phyloP scores from a whole-genome alignment of 2,329 filamentous ascomycete species.

The Zymoseptoria crescenta region DNA sequence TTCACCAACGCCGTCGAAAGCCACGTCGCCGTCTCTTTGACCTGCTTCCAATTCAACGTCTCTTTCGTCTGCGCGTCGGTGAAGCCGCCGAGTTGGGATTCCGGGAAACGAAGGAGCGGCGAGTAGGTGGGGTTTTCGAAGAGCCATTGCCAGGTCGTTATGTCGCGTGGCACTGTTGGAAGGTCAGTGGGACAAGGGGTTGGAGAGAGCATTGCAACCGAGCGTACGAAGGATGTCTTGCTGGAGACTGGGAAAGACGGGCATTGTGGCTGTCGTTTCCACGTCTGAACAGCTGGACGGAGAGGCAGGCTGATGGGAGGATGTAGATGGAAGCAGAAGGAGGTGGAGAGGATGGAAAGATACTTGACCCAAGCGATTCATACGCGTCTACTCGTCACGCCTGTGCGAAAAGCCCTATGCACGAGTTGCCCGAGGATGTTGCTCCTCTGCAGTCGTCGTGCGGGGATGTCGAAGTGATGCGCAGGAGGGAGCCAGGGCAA shows the following conservation, averaged over 20 bases:
- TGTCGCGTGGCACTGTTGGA: constrained; percentile 43
- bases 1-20: constrained; percentile 54
- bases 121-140: constrained; percentile 49
- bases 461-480: background rate
- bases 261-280: constrained; percentile 7
- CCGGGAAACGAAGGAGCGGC: constrained; percentile 36
- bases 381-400: background rate
- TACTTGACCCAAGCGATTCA: background rate
- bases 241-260: constrained; percentile 17
- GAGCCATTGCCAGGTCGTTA: constrained; percentile 55
- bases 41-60: constrained; percentile 49
- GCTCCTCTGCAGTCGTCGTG: background rate
- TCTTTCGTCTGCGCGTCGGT: constrained; percentile 53
- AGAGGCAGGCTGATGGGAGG: background rate
- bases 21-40: constrained; percentile 50
- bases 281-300: background rate
- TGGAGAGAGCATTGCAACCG: background rate
- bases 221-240: constrained; percentile 18
- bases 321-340: background rate
- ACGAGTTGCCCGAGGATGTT: background rate
- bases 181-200: constrained; percentile 1
- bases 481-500: background rate
- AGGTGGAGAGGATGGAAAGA: background rate
- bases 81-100: constrained; percentile 42
- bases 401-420: background rate